Conservation (phyloP, 331 rosid genomes). For the Rhamnella rubrinervis region DNA sequence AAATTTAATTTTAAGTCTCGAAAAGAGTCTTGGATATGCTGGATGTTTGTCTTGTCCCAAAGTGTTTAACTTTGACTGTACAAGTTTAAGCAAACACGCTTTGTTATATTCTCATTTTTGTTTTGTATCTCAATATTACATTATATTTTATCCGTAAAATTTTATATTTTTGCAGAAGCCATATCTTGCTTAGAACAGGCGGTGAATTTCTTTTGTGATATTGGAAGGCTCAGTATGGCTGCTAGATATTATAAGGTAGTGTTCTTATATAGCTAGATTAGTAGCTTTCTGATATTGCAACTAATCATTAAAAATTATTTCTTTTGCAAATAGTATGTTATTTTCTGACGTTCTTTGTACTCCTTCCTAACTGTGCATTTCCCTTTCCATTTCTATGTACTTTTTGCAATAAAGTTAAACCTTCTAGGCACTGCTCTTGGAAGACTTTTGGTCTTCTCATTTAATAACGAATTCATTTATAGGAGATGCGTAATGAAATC, state of each 20-base stretch:
- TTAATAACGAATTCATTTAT: background rate
- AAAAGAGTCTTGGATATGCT: too few species aligned
- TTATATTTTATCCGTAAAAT: conserved; percentile 1
- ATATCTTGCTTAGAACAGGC: conserved; percentile 76
- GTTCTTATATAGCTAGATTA: background rate
- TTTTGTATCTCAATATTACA: background rate
- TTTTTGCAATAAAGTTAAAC: background rate
- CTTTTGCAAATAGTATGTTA: background rate
- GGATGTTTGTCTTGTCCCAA: too few species aligned
- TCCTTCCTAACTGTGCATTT: conserved; percentile 1
- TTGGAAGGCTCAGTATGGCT: conserved; percentile 98
- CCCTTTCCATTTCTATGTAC: background rate
- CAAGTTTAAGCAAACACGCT: background rate
- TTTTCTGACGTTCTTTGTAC: conserved; percentile 1
- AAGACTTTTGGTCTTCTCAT: background rate
- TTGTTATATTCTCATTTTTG: conserved; percentile 1
- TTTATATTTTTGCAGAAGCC: conserved; percentile 54
- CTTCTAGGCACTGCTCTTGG: background rate
- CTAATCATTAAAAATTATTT: too few species aligned
- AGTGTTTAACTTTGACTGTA: too few species aligned
- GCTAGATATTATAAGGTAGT: conserved; percentile 88
- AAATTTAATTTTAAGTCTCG: too few species aligned
- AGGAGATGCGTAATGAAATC: conserved; percentile 4
- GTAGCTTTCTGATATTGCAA: too few species aligned
- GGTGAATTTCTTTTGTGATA: conserved; percentile 78